Base-by-base conservation (phyloP, 192 early-diverging fungal genomes). In the Chytriomyces confervae region DNA sequence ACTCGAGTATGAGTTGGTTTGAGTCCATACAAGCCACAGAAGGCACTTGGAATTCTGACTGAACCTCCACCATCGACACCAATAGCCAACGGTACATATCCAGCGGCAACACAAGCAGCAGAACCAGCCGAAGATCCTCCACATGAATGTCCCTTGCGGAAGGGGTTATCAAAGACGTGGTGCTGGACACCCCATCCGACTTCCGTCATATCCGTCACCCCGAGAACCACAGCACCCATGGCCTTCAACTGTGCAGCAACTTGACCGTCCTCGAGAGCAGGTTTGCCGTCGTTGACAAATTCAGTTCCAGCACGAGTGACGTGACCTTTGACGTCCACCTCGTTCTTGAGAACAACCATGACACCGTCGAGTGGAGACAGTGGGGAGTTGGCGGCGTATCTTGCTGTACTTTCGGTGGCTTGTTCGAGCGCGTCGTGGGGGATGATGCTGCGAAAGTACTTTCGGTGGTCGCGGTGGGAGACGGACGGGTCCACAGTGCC, bases 121-220 rank as follows among this genome's bases (percentile, higher is more conserved):
- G 85, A 86, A 13, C 94, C 94, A 27, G 93, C 91, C 63, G 85
- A 87, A 61, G 90, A 91, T 3, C 94, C 94, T 77, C 94, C 94
- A 66, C 89, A 87, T 45, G 86, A 88, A 73, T 88, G 86, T 9
- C 67, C 62, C 18, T 50, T 6, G 50, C 87, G 79, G 68, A 89
- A 92, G 1, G 93, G 91, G 69, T 94, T 94, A 9, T 84, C 81
- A 7, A 91, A 87, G 2, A 88, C 90, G 18, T 81, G 85, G 7
- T 85, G 85, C 50, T 72, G 78, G 0, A 93, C 87, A 72, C 93
- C 61, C n/a, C 61, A 70, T 29, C 68, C 60, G 60, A 78, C 67
- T 74, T 95, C 94, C 64, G 92, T 87, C 94, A 95, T 95, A 43
- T 82, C 84, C 0, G 91, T 82, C 20, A 91, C 91, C 23, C 92